phyloP scores from a whole-genome alignment of 495 filamentous ascomycete genomes.

The Penicillium lividum region DNA sequence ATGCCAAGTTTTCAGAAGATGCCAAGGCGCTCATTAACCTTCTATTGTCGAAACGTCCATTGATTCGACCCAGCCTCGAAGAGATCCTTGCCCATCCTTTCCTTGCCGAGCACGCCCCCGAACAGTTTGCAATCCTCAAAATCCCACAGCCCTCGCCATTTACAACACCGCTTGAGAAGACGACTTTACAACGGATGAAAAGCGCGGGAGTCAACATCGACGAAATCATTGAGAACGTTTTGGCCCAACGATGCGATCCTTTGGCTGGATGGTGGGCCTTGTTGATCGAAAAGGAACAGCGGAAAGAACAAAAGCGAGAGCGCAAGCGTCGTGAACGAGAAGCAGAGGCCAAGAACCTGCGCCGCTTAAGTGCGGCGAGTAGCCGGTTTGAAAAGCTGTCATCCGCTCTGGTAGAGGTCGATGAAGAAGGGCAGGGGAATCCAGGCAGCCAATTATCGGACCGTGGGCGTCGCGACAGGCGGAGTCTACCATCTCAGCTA shows the following conservation, averaged over 20 bases:
- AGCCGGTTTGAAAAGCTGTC: conserved; percentile 79
- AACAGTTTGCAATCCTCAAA: conserved; percentile 89
- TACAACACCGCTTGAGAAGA: conserved; percentile 84
- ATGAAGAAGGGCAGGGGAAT: conserved; percentile 62
- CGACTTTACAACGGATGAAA: conserved; percentile 89
- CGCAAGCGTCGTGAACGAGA: conserved; percentile 84
- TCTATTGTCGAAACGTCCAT: conserved; percentile 84
- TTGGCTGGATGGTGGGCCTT: conserved; percentile 97
- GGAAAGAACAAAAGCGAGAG: conserved; percentile 82
- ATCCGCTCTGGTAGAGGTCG: conserved; percentile 69
- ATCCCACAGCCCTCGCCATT: conserved; percentile 82
- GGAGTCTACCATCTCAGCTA: conserved; percentile 54
- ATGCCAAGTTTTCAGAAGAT: conserved; percentile 74
- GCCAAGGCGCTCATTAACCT: conserved; percentile 72
- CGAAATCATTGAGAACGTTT: conserved; percentile 88
- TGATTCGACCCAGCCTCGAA: conserved; percentile 79
- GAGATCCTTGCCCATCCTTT: conserved; percentile 90
- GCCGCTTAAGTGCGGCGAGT: conserved; percentile 82
- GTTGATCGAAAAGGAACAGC: conserved; percentile 91
- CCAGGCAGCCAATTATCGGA: conserved; percentile 34
- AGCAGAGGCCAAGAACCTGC: conserved; percentile 73
- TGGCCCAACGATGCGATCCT: conserved; percentile 83
- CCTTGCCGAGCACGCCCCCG: conserved; percentile 81
- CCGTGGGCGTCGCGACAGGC: conserved; percentile 56
- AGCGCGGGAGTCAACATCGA: conserved; percentile 95